Evolutionary conservation across 2,329 filamentous ascomycete genomes (phyloP).

Genomic region (Exophiala oligosperma): DNA sequence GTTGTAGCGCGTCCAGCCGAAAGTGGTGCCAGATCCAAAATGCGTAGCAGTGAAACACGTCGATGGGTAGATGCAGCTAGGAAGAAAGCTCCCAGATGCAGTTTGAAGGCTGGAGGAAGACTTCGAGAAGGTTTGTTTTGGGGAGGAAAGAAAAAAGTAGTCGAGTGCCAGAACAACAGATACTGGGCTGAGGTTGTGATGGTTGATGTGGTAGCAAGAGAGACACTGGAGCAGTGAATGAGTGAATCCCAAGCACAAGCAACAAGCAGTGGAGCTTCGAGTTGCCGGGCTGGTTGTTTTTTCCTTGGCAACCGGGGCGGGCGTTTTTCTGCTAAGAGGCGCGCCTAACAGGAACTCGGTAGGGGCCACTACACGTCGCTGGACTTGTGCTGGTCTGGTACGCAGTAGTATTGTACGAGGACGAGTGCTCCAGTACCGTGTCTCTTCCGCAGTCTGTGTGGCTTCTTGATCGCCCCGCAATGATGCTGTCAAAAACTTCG

Average conservation of each 20-base stretch:
- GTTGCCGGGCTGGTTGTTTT: slow-evolving; percentile 17
- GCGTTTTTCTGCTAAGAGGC: neutral
- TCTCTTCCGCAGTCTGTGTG: no score
- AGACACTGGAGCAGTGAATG: neutral
- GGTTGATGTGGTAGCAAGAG: neutral
- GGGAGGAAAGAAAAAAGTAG: slow-evolving; percentile 1
- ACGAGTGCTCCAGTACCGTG: no score
- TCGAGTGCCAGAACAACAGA: slow-evolving; percentile 5
- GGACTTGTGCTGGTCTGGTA: neutral
- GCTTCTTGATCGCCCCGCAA: neutral
- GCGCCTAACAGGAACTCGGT: neutral
- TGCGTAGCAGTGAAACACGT: neutral
- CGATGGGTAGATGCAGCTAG: neutral
- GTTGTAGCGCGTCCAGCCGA: neutral
- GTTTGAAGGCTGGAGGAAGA: neutral
- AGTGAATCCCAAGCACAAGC: neutral
- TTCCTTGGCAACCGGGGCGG: slow-evolving; percentile 24
- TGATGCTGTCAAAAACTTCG: neutral
- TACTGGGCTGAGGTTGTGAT: slow-evolving; percentile 12
- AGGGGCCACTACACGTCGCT: neutral
- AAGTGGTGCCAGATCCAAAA: neutral
- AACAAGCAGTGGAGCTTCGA: slow-evolving; percentile 13
- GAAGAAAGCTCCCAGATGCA: no score
- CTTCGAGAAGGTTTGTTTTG: neutral
- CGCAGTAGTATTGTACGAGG: no score